A percentile compares a stretch with the other conserved stretches of the same genome.
Evolutionary conservation across 768 basidiomycete genomes (phyloP).

Genomic region (Sistotremastrum niveocremeum): DNA sequence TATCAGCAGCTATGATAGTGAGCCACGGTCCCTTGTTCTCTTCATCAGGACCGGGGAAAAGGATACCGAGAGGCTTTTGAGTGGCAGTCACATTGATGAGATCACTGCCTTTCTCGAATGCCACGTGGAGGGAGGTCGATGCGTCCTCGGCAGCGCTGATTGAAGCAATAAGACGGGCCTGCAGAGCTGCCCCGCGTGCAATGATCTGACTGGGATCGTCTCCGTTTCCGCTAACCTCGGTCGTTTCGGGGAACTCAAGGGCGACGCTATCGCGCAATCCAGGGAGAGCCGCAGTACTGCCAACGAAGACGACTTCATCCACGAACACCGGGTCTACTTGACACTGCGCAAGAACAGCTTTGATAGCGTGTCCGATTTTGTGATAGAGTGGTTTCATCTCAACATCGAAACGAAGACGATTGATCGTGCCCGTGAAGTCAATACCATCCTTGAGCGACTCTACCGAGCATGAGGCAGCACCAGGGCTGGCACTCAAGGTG

Average conservation of each 20-base stretch:
- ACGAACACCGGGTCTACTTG: constrained; percentile 48
- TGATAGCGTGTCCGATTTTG: no score
- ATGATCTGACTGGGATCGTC: constrained; percentile 72
- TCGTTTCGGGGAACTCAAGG: constrained; percentile 44
- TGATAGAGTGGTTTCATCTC: constrained; percentile 2
- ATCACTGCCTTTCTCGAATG: constrained; percentile 32
- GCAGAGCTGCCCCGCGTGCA: constrained; percentile 62
- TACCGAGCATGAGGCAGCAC: constrained; percentile 83
- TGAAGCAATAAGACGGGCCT: constrained; percentile 47
- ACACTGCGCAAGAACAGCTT: no score
- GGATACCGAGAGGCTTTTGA: constrained; percentile 46
- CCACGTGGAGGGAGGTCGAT: constrained; percentile 30
- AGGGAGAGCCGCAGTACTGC: constrained; percentile 60
- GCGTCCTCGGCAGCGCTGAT: constrained; percentile 32
- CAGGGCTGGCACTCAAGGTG: constrained; percentile 73
- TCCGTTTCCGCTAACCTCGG: constrained; percentile 54
- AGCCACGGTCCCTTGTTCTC: constrained; percentile 43
- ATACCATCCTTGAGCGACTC: constrained; percentile 89
- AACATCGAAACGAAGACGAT: constrained; percentile 33
- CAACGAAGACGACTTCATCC: constrained; percentile 71
- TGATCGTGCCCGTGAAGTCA: constrained; percentile 70
- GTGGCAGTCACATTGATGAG: constrained; percentile 39
- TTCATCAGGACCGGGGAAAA: constrained; percentile 41
- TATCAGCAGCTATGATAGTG: constrained; percentile 54
- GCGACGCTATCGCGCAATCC: constrained; percentile 52